Base-by-base conservation (phyloP, 129 eudicot species). In the Gnaphalium uliginosum region DNA sequence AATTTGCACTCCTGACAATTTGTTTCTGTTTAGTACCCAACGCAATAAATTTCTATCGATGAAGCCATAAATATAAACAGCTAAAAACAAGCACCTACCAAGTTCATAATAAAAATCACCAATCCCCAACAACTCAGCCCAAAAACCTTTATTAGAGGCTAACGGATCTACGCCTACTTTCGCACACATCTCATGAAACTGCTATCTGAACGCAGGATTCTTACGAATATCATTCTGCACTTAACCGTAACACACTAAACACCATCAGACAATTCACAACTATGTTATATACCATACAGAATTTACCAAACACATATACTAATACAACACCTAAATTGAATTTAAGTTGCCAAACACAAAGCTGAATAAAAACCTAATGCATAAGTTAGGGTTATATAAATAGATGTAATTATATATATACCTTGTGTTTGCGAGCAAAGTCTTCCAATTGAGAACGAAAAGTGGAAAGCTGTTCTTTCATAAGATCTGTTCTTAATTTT, bases 151-250 rank as follows among this genome's bases (percentile, higher is more conserved):
- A 78, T 94, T 94, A 8, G 99, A 94, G 19, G 99, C 97, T 9
- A 94, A 79, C 1, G 99, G 99, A 58, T 94, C 99, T 13, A 94
- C 99, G 32, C 97, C 99, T 25, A 94, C 99, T 79, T 94, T 94
- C n/a, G 99, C 97, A 89, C 97, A 89, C 99, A 94, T 94, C 86
- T 94, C 99, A 50, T 94, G 97, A 73, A 94, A 94, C 79, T 94
- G 99, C 74, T 97, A 83, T 60, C 99, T 83, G 63, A 94, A 94
- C 15, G 97, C 91, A 48, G 97, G 99, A 46, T 90, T 90, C 87
- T 94, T 90, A 65, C 96, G 93, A 19, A 94, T 94, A 32, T 94
- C 97, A 84, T 89, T 94, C 97, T 94, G 92, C 82, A 85, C n/a
- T 32, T 70, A 46, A 53, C 21, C 71, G 84, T 59, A 69, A 65